A percentile compares a stretch with the other conserved stretches of the same genome.
These are phyloP conservation scores for Ilex aquifolium DNA, from an alignment of 257 asterid genomes.

Conservation along the genomic window DNA sequence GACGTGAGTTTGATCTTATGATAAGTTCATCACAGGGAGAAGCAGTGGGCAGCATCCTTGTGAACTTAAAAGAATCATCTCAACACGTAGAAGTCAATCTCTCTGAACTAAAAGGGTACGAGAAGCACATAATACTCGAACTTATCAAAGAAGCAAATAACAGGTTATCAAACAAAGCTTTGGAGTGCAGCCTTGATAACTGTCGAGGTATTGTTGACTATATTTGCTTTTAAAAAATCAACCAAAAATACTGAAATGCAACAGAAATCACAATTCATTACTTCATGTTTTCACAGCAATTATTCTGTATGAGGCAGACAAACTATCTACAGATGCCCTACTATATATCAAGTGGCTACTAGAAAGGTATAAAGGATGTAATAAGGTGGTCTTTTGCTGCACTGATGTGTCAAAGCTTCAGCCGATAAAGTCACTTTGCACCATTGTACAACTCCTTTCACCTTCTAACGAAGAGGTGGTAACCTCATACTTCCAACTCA, in stretches of 20 bases:
- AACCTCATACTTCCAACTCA: slow-evolving; percentile 3
- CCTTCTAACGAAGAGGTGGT: slow-evolving; percentile 74
- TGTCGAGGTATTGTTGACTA: slow-evolving; percentile 47
- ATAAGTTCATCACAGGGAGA: slow-evolving; percentile 55
- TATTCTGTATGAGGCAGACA: slow-evolving; percentile 65
- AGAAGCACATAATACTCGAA: slow-evolving; percentile 66
- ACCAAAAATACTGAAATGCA: slow-evolving; percentile 4
- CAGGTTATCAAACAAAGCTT: slow-evolving; percentile 14
- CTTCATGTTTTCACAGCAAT: slow-evolving; percentile 45
- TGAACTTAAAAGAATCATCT: slow-evolving; percentile 48
- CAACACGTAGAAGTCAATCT: slow-evolving; percentile 69
- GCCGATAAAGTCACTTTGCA: slow-evolving; percentile 57
- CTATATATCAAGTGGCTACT: slow-evolving; percentile 72
- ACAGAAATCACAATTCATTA: slow-evolving; percentile 16
- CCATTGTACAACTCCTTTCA: slow-evolving; percentile 53
- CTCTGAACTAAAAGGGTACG: slow-evolving; percentile 73
- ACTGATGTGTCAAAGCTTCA: slow-evolving; percentile 64
- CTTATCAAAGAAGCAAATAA: slow-evolving; percentile 50
- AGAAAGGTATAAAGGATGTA: slow-evolving; percentile 58
- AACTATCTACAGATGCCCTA: slow-evolving; percentile 58
- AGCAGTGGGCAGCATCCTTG: slow-evolving; percentile 61
- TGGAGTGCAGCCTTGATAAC: slow-evolving; percentile 21
- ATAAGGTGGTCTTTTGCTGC: slow-evolving; percentile 74
- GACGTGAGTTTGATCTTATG: not conserved
- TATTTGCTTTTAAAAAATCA: slow-evolving; percentile 2